Conservation (phyloP, 2,329 filamentous ascomycete genomes). For the Cryphonectria nitschkei region DNA sequence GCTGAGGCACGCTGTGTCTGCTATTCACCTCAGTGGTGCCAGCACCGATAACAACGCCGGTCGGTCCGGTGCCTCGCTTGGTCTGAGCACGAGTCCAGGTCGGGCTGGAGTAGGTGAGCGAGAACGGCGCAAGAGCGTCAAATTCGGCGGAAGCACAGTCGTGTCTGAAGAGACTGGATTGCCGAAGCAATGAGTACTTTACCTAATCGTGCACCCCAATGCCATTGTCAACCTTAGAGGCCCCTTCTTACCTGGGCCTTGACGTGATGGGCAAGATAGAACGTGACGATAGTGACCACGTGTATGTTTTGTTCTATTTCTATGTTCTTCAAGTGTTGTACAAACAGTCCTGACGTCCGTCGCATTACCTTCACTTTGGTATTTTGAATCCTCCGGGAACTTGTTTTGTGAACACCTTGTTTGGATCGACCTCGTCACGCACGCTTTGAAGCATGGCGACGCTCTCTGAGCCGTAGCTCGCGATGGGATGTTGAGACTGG, state of each 20-base stretch:
- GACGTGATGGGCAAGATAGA: neutral
- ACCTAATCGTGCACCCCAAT: neutral
- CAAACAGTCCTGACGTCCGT: neutral
- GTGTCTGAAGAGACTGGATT: neutral
- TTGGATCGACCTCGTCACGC: conserved; percentile 3
- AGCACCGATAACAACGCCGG: conserved; percentile 28
- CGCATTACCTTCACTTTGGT: neutral
- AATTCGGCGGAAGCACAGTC: conserved; percentile 53
- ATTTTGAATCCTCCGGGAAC: conserved; percentile 10
- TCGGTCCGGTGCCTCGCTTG: conserved; percentile 23
- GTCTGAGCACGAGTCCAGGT: conserved; percentile 57
- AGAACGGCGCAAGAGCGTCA: conserved; percentile 67
- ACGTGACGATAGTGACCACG: neutral
- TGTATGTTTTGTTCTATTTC: neutral
- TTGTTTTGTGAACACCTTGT: neutral
- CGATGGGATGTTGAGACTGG: conserved; percentile 32
- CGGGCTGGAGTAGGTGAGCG: conserved; percentile 44
- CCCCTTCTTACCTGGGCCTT: too few species aligned
- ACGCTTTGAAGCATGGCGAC: conserved; percentile 27
- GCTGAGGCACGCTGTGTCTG: conserved; percentile 6
- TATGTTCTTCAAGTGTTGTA: neutral
- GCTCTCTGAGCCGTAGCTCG: conserved; percentile 31
- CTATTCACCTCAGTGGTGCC: conserved; percentile 22
- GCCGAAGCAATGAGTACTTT: neutral
- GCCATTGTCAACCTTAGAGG: neutral